Evolutionary conservation across 2,329 filamentous ascomycete species (phyloP).

Genomic region (Penicillium sumatraense): DNA sequence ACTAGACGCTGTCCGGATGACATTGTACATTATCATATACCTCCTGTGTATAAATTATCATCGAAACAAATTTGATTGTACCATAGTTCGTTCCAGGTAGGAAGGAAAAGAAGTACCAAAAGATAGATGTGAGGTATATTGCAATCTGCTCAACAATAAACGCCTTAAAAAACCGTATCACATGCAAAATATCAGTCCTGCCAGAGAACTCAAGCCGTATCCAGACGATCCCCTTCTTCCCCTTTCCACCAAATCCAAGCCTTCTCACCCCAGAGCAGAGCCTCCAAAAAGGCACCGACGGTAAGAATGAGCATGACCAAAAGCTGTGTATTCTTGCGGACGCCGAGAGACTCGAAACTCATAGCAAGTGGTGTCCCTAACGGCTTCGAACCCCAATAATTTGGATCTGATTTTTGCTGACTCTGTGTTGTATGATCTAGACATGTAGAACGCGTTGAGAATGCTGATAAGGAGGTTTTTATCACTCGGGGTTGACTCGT

Average conservation of each 20-base stretch:
- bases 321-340: conserved; percentile 10
- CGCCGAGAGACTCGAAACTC: conserved; percentile 9
- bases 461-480: background rate
- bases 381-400: background rate
- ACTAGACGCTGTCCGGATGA: too few relatives aligned
- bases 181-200: background rate
- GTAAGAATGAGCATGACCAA: conserved; percentile 4
- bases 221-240: conserved; percentile 2
- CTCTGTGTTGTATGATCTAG: background rate
- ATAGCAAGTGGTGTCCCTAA: conserved; percentile 6
- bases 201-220: background rate
- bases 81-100: background rate
- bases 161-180: background rate
- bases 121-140: background rate
- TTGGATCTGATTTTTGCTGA: background rate
- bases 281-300: conserved; percentile 3
- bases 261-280: conserved; percentile 11
- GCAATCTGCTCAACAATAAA: background rate
- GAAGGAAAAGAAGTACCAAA: background rate
- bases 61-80: background rate
- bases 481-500: background rate
- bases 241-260: conserved; percentile 17
- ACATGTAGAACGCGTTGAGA: conserved; percentile 3
- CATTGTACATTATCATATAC: too few relatives aligned
- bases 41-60: too few relatives aligned